These are phyloP conservation scores for Globisporangium irregulare DNA, from an alignment of 352 stramenopile species.

Conservation along the genomic window DNA sequence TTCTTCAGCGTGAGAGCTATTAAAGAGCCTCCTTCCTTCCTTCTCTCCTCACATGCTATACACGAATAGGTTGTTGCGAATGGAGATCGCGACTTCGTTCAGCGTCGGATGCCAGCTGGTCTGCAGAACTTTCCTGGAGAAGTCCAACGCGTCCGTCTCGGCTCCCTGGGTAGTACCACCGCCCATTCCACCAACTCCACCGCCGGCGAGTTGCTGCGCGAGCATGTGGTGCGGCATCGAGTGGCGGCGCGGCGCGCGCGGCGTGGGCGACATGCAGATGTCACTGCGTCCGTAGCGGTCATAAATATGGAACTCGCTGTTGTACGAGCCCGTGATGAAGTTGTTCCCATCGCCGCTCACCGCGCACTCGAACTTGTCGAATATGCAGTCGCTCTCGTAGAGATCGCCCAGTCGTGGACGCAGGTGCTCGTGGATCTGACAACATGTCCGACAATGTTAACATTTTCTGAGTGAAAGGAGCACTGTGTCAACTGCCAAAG, in stretches of 20 bases:
- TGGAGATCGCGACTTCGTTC: constrained; percentile 78
- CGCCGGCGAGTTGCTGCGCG: constrained; percentile 51
- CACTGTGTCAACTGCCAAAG: background rate
- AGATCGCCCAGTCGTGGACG: constrained; percentile 84
- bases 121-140: constrained; percentile 85
- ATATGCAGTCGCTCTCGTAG: constrained; percentile 97
- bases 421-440: constrained; percentile 91
- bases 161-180: constrained; percentile 18
- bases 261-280: constrained; percentile 65
- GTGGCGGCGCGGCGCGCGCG: constrained; percentile 45
- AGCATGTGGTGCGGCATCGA: constrained; percentile 68
- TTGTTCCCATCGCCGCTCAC: constrained; percentile 90
- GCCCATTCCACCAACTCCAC: constrained; percentile 31
- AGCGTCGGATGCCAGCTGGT: constrained; percentile 79
- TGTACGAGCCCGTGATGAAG: constrained; percentile 94
- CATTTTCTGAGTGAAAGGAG: background rate
- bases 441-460: background rate
- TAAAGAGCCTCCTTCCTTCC: background rate
- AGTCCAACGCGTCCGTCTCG: constrained; percentile 64
- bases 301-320: constrained; percentile 93
- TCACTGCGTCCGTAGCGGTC: constrained; percentile 79
- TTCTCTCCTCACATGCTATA: constrained; percentile 48
- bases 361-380: constrained; percentile 96
- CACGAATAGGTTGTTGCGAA: constrained; percentile 84
- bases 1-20: background rate